Evolutionary conservation across 202 grass and related monocot genomes (phyloP).

Genomic region (Panicum virgatum): DNA sequence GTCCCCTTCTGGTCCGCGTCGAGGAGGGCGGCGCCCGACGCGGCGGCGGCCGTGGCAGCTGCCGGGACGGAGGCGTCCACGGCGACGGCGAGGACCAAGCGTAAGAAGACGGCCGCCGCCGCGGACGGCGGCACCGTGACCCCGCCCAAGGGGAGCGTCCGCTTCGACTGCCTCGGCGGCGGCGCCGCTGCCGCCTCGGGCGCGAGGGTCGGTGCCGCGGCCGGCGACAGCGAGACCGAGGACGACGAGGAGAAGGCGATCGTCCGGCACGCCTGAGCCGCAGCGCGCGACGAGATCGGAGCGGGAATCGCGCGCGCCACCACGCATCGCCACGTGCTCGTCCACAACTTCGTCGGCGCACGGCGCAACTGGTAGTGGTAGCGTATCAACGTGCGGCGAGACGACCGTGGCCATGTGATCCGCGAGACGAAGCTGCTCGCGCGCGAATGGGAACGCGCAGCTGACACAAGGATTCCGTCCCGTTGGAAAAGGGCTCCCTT

Average conservation of each 20-base stretch:
- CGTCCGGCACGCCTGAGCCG: slow-evolving; percentile 41
- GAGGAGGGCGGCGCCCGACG: slow-evolving; percentile 31
- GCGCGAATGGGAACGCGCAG: neutral
- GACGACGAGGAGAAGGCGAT: slow-evolving; percentile 64
- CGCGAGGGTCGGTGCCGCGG: slow-evolving; percentile 35
- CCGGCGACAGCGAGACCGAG: slow-evolving; percentile 39
- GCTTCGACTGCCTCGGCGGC: slow-evolving; percentile 70
- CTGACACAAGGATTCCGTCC: neutral
- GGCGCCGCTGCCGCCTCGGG: slow-evolving; percentile 2
- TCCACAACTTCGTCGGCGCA: neutral
- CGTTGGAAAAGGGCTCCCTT: neutral
- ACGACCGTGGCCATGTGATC: slow-evolving; percentile 10
- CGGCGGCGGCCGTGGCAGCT: neutral
- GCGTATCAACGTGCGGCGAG: slow-evolving; percentile 18
- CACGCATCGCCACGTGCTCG: slow-evolving; percentile 1
- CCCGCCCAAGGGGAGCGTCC: slow-evolving; percentile 36
- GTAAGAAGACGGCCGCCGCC: slow-evolving; percentile 24
- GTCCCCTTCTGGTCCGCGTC: slow-evolving; percentile 54
- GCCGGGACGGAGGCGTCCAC: neutral
- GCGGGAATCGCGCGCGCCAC: neutral
- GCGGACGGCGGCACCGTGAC: neutral
- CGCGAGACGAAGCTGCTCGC: neutral
- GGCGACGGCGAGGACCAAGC: slow-evolving; percentile 24
- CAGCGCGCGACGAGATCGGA: neutral
- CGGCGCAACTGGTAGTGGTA: neutral